Evolutionary conservation across 1,284 basidiomycete species (phyloP).

Genomic region (Vanrija sp.): DNA sequence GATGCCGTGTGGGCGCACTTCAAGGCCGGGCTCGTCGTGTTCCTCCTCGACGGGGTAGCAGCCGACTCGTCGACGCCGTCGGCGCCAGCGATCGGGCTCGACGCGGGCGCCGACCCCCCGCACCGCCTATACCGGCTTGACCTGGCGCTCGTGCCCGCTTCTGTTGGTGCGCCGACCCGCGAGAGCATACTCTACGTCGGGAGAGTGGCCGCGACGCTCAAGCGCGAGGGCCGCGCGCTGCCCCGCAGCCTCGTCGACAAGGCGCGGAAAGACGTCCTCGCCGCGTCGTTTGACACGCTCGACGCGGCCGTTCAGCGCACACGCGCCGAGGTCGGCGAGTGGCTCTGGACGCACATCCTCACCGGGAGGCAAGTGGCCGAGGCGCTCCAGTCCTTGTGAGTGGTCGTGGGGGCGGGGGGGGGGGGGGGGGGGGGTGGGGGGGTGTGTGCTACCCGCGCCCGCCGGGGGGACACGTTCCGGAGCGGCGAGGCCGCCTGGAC

Average conservation of each 20-base stretch:
- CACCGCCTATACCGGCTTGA: conserved; percentile 49
- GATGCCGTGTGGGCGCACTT: conserved; percentile 72
- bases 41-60: conserved; percentile 68
- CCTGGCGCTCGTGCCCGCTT: conserved; percentile 66
- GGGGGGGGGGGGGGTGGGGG: too few species aligned
- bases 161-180: conserved; percentile 63
- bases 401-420: too few species aligned
- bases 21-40: conserved; percentile 69
- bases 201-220: conserved; percentile 76
- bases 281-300: conserved; percentile 68
- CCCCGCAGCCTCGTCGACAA: conserved; percentile 62
- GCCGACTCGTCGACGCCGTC: conserved; percentile 6
- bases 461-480: too few species aligned
- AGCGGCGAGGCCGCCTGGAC: too few species aligned
- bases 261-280: conserved; percentile 62
- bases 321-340: conserved; percentile 50
- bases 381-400: conserved; percentile 67
- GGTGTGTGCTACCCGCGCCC: too few species aligned
- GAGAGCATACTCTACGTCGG: conserved; percentile 84
- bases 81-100: conserved; percentile 55
- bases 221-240: conserved; percentile 68
- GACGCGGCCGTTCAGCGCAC: conserved; percentile 58
- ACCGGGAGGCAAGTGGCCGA: conserved; percentile 76
- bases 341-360: conserved; percentile 85
- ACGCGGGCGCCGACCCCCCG: conserved; percentile 52